Evolutionary conservation across 2,329 filamentous ascomycete genomes (phyloP).

Genomic region (Exutisphaerella laricina): DNA sequence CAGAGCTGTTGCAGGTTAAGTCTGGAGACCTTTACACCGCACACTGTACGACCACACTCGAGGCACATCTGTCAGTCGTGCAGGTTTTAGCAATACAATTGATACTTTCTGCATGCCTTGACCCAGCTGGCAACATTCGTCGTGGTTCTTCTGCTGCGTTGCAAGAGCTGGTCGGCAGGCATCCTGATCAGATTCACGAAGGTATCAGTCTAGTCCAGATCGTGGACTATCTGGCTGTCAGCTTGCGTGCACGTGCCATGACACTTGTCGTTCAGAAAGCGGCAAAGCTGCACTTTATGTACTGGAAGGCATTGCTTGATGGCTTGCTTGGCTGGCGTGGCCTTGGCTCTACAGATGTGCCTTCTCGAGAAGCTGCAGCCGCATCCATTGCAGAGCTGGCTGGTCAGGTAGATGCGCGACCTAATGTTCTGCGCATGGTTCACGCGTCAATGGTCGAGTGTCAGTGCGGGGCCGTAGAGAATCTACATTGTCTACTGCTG

Average conservation of each 20-base stretch:
- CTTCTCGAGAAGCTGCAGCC: conserved; percentile 67
- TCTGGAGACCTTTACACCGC: conserved; percentile 12
- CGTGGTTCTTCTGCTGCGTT: conserved; percentile 87
- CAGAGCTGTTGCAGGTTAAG: conserved; percentile 65
- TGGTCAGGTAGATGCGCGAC: conserved; percentile 37
- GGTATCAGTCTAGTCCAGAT: conserved; percentile 83
- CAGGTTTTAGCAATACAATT: conserved; percentile 74
- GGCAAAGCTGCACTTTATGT: conserved; percentile 56
- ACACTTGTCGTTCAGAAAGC: conserved; percentile 67
- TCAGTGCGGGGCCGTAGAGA: conserved; percentile 16
- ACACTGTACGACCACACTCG: conserved; percentile 1
- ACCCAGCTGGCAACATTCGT: conserved; percentile 88
- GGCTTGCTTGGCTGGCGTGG: conserved; percentile 80
- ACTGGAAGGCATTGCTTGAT: conserved; percentile 64
- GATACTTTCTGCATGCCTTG: conserved; percentile 73
- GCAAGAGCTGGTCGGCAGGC: conserved; percentile 87
- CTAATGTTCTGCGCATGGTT: conserved; percentile 40
- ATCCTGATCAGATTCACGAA: conserved; percentile 74
- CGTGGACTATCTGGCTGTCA: conserved; percentile 90
- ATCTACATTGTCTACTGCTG: conserved; percentile 19
- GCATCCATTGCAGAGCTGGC: conserved; percentile 59
- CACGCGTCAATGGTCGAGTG: conserved; percentile 45
- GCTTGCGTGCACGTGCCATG: conserved; percentile 76
- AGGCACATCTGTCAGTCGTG: conserved; percentile 34
- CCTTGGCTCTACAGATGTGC: conserved; percentile 69